Evolutionary conservation across 2,329 filamentous ascomycete species (phyloP).

Genomic region (Aspergillus melleus): DNA sequence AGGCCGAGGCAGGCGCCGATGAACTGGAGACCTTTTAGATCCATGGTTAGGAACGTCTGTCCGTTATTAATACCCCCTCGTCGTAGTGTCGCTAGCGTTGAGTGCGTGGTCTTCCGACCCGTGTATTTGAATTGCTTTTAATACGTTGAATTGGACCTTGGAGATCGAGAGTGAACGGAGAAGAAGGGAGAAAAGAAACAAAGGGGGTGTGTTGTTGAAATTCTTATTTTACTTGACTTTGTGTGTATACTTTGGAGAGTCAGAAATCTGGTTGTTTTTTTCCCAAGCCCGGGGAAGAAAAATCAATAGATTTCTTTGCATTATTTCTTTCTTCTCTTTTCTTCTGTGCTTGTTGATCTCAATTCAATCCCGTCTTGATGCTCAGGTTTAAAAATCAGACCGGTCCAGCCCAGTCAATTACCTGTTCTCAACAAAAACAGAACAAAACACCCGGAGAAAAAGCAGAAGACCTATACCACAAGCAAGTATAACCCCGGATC

Average conservation of each 20-base stretch:
- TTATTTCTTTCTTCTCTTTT: neutral
- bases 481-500: neutral
- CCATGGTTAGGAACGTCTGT: conserved; percentile 12
- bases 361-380: neutral
- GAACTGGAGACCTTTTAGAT: conserved; percentile 34
- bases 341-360: neutral
- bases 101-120: conserved; percentile 9
- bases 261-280: neutral
- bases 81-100: conserved; percentile 23
- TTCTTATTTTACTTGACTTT: neutral
- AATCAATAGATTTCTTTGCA: neutral
- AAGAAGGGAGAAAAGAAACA: neutral
- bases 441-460: neutral
- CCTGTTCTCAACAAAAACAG: too few species aligned
- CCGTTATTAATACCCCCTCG: conserved; percentile 29
- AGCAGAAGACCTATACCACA: neutral
- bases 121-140: conserved; percentile 7
- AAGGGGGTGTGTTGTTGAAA: neutral
- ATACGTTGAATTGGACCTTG: neutral
- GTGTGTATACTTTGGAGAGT: neutral
- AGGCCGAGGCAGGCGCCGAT: conserved; percentile 26
- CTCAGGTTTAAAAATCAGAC: neutral
- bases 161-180: neutral
- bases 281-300: neutral
- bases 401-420: neutral